phyloP scores from a whole-genome alignment of 257 asterid species.

The Scutellaria minor region DNA sequence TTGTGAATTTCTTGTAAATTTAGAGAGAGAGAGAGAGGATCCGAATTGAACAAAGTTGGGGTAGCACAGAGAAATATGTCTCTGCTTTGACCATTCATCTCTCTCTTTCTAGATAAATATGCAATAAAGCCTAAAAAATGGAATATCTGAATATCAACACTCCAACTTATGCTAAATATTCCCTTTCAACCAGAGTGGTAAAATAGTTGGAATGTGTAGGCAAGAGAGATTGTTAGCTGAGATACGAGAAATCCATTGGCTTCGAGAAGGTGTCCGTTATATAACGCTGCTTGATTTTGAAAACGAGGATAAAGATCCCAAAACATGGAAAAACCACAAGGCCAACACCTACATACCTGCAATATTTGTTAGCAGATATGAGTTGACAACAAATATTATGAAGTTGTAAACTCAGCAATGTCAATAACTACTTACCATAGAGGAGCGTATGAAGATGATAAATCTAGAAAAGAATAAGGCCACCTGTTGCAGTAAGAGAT shows the following conservation, averaged over 20 bases:
- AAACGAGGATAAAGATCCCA: conserved; percentile 49
- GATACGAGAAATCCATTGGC: conserved; percentile 28
- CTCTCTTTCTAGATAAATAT: too few species aligned
- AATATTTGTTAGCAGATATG: conserved; percentile 2
- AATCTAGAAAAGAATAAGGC: conserved; percentile 76
- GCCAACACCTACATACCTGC: conserved; percentile 73
- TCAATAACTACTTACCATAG: conserved; percentile 52
- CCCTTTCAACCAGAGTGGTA: background rate
- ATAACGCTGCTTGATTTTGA: conserved; percentile 45
- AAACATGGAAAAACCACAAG: conserved; percentile 63
- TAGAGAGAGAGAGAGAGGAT: too few species aligned
- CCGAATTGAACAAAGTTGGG: too few species aligned
- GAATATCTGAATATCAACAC: too few species aligned
- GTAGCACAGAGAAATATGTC: too few species aligned
- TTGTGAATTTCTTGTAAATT: too few species aligned
- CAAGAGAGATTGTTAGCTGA: conserved; percentile 8
- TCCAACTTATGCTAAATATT: background rate
- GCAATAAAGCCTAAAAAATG: too few species aligned
- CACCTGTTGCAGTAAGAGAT: conserved; percentile 53
- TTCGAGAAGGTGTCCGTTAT: background rate
- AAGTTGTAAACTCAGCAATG: too few species aligned
- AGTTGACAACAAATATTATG: background rate
- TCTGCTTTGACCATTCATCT: too few species aligned
- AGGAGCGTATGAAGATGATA: conserved; percentile 69
- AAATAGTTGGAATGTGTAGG: background rate